Conservation (phyloP, 2,329 filamentous ascomycete species). For the Epicoccum sorghinum region DNA sequence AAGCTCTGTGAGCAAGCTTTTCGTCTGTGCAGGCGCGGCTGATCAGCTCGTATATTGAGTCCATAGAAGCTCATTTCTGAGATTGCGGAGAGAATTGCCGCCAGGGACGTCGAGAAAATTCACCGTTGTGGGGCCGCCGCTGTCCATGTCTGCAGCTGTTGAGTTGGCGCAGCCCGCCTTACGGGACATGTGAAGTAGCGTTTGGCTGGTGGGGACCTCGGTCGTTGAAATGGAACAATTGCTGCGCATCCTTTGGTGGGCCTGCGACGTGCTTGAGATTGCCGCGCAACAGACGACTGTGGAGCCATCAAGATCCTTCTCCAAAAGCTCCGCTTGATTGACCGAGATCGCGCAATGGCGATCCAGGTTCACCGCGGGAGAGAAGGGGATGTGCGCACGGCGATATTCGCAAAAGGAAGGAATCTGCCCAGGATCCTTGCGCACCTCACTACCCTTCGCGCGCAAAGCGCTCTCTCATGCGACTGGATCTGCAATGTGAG, state of each 20-base stretch:
- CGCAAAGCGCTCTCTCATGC: not conserved
- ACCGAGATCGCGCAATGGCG: not conserved
- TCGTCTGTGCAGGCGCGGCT: not conserved
- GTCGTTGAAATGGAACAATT: not conserved
- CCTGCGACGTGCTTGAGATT: not conserved
- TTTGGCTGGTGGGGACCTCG: not conserved
- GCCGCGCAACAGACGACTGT: not conserved
- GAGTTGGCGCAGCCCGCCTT: not conserved
- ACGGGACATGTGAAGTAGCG: not conserved
- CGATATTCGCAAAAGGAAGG: not conserved
- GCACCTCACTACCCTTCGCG: slow-evolving; percentile 2
- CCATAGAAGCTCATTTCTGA: not conserved
- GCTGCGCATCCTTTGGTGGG: not conserved
- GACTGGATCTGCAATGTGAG: not conserved
- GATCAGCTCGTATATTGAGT: not conserved
- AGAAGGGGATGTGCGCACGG: slow-evolving; percentile 2
- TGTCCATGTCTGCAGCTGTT: not conserved
- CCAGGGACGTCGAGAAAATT: not conserved
- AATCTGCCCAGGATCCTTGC: not conserved
- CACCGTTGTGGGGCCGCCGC: not conserved
- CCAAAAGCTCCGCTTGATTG: not conserved
- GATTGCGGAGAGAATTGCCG: not conserved
- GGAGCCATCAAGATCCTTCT: not conserved
- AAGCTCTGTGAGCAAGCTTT: not conserved
- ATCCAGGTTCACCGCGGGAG: not conserved